Conservation (phyloP, 768 basidiomycete genomes). For the Suillus tomentosus region DNA sequence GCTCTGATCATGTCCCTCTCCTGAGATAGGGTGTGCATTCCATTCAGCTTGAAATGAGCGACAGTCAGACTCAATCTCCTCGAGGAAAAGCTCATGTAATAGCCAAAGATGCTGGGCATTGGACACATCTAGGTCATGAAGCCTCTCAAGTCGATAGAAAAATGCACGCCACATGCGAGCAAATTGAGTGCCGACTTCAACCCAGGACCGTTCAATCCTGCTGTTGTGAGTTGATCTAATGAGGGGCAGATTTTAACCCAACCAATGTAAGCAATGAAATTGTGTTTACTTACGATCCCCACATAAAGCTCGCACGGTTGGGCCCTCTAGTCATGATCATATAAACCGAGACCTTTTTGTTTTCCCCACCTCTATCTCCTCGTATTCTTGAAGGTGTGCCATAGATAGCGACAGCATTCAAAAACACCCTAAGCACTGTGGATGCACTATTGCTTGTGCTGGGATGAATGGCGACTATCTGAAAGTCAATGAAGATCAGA, state of each 20-base stretch:
- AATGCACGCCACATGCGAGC: constrained; percentile 25
- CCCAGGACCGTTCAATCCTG: no score
- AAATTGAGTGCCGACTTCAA: constrained; percentile 28
- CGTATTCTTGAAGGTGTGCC: no score
- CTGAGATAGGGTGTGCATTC: constrained; percentile 23
- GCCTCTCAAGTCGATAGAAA: constrained; percentile 23
- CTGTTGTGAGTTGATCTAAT: no score
- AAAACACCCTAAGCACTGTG: no score
- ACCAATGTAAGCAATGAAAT: no score
- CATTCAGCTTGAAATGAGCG: constrained; percentile 17
- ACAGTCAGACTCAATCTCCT: constrained; percentile 20
- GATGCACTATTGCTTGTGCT: no score
- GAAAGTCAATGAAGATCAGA: no score
- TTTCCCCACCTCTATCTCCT: no score
- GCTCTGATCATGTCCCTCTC: constrained; percentile 15
- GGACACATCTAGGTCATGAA: constrained; percentile 22
- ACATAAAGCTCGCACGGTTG: constrained; percentile 32
- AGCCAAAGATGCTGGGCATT: constrained; percentile 20
- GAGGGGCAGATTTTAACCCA: no score
- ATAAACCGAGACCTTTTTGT: constrained; percentile 24
- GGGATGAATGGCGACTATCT: no score
- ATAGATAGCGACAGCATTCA: no score
- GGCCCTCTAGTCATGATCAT: constrained; percentile 39
- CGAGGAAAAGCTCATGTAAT: constrained; percentile 20
- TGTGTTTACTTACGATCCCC: constrained; percentile 26